These are phyloP conservation scores for Eucalyptus victrix DNA, from an alignment of 345 rosid species.

Conservation along the genomic window DNA sequence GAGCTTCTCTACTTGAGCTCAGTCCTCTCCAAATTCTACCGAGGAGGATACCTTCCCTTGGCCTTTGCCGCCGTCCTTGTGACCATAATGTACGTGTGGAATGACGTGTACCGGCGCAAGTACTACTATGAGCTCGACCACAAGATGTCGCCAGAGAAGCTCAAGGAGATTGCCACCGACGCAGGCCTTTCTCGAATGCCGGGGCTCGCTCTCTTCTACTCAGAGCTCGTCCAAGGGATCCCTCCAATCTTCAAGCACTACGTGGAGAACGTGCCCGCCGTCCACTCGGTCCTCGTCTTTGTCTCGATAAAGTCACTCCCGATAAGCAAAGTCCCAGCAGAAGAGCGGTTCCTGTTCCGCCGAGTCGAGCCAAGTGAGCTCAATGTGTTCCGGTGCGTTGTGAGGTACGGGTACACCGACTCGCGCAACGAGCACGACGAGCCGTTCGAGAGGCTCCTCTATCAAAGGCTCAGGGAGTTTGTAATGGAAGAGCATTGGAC, in stretches of 20 bases:
- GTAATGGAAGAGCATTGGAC: constrained; percentile 7
- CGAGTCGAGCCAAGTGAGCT: background rate
- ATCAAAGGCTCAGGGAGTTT: constrained; percentile 16
- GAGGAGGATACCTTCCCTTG: constrained; percentile 18
- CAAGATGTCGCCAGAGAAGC: background rate
- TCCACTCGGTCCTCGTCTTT: constrained; percentile 16
- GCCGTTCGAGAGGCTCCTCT: constrained; percentile 1
- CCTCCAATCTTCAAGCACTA: constrained; percentile 11
- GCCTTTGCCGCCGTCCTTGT: background rate
- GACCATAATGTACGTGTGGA: constrained; percentile 14
- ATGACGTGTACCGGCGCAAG: constrained; percentile 2
- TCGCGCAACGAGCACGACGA: background rate
- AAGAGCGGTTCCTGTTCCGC: constrained; percentile 12
- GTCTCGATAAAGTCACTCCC: constrained; percentile 12
- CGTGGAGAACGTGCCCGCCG: background rate
- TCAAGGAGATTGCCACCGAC: background rate
- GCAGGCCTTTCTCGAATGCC: background rate
- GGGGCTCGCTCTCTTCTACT: constrained; percentile 11
- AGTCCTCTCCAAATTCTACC: constrained; percentile 3
- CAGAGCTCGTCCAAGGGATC: constrained; percentile 17
- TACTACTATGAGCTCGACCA: constrained; percentile 8
- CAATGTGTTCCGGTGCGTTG: constrained; percentile 10
- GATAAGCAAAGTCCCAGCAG: background rate
- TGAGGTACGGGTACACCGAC: constrained; percentile 16
- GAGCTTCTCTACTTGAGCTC: constrained; percentile 12